Conservation (phyloP, 495 filamentous ascomycete genomes). For the Xanthoparmelia taractica region DNA sequence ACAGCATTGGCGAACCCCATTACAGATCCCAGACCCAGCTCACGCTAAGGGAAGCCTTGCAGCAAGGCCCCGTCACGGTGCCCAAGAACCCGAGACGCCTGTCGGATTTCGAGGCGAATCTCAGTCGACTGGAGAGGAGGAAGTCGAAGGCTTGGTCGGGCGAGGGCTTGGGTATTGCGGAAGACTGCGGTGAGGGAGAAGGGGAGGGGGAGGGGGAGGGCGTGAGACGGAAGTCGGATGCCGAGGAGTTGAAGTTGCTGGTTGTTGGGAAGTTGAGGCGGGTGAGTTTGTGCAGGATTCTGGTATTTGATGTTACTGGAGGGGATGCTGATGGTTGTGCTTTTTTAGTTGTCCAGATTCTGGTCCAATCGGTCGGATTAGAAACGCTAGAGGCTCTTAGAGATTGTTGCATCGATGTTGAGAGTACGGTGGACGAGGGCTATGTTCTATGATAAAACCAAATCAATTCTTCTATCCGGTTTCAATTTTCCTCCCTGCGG, state of each 20-base stretch:
- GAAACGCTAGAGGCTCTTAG: not conserved
- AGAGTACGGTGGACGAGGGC: not conserved
- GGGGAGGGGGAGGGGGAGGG: not conserved
- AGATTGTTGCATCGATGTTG: not conserved
- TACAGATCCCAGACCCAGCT: not conserved
- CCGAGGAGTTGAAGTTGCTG: not conserved
- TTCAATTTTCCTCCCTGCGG: too few relatives aligned
- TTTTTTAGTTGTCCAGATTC: not conserved
- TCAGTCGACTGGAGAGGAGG: not conserved
- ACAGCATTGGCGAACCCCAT: not conserved
- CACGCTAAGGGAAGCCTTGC: not conserved
- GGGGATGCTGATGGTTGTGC: not conserved
- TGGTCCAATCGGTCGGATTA: not conserved
- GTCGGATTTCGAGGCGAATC: not conserved
- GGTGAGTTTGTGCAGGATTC: not conserved
- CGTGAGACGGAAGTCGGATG: not conserved
- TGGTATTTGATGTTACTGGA: not conserved
- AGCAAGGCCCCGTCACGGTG: not conserved
- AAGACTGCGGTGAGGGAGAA: not conserved
- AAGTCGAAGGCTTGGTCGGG: constrained; percentile 4
- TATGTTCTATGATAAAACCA: too few relatives aligned
- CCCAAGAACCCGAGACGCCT: not conserved
- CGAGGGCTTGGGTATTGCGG: not conserved
- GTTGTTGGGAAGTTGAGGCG: not conserved
- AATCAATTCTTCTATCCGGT: too few relatives aligned